Base-by-base conservation (phyloP, 1,284 basidiomycete genomes). In the Takashimella koratensis region DNA sequence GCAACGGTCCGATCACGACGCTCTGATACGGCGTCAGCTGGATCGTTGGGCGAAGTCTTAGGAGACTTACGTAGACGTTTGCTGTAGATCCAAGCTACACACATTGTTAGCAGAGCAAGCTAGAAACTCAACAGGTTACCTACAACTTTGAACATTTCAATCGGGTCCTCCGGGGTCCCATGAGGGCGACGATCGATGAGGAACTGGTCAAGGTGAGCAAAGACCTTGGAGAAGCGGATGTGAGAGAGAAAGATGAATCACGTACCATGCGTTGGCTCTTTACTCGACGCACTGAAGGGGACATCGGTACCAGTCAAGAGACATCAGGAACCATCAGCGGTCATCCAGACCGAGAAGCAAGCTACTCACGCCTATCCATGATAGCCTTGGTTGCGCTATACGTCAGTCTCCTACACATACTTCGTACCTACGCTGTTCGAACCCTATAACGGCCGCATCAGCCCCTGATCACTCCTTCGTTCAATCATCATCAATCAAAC, bases 201-300 rank as follows among this genome's bases (percentile, higher is more conserved):
- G 45, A 62, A 71, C 54, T 56, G 39, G 21, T 5, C 64, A 36
- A 8, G 30, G 8, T 16, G 16, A 16, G 30, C 16, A 36, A 16
- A 16, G n/a, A n/a, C n/a, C n/a, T n/a, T n/a, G n/a, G n/a, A n/a
- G n/a, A n/a, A n/a, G n/a, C n/a, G n/a, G n/a, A n/a, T n/a, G n/a
- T 59, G 49, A 39, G 20, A 44, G 25, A 4, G 22, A 6, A 27
- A 8, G 6, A 4, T 1, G 16, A 4, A 10, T 3, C 2, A 51
- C 53, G 20, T 26, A 68, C 68, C 67, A 71, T 67, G 1, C 67
- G 56, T 52, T 71, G 67, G 4, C 61, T 58, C 54, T 62, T 66
- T 44, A 67, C 69, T 50, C 67, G 52, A n/a, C 61, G 47, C 21
- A 50, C 68, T 68, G 43, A 26, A 5, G 3, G 40, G 41, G 23